These are phyloP conservation scores for Sesbania bispinosa DNA, from an alignment of 306 rosid genomes.

Conservation along the genomic window DNA sequence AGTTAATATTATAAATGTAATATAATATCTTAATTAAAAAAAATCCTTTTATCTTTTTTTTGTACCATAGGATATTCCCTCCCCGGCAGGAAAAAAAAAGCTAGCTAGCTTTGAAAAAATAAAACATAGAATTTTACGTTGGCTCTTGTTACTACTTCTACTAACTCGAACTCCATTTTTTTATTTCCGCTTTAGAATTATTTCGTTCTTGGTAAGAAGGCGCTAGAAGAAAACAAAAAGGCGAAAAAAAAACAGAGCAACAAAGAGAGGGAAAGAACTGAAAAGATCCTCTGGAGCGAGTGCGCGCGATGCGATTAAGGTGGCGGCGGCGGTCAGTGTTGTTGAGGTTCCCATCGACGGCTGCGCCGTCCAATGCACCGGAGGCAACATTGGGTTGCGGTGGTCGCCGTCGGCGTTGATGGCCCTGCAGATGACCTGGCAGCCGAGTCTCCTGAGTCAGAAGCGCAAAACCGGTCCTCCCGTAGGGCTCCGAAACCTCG, in stretches of 20 bases:
- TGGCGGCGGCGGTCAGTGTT: conserved; percentile 39
- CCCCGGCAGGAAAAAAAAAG: no score
- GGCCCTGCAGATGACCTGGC: conserved; percentile 99
- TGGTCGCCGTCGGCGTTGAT: conserved; percentile 60
- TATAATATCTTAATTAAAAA: no score
- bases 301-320: conserved; percentile 74
- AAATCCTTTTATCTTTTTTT: no score
- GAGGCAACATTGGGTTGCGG: conserved; percentile 9
- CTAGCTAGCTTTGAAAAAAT: no score
- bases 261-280: conserved; percentile 19
- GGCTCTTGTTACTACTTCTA: neutral
- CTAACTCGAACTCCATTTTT: neutral
- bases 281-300: neutral
- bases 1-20: no score
- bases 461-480: conserved; percentile 82
- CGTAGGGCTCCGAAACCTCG: conserved; percentile 86
- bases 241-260: neutral
- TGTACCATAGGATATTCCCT: no score
- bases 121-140: no score
- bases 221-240: conserved; percentile 17
- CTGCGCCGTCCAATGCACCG: conserved; percentile 75
- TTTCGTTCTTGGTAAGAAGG: neutral
- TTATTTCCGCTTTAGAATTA: neutral
- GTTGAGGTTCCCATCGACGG: conserved; percentile 20
- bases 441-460: conserved; percentile 81